A percentile compares a stretch with the other conserved stretches of the same genome.
Conservation (phyloP, 768 basidiomycete species). For the Amanita exitialis region DNA sequence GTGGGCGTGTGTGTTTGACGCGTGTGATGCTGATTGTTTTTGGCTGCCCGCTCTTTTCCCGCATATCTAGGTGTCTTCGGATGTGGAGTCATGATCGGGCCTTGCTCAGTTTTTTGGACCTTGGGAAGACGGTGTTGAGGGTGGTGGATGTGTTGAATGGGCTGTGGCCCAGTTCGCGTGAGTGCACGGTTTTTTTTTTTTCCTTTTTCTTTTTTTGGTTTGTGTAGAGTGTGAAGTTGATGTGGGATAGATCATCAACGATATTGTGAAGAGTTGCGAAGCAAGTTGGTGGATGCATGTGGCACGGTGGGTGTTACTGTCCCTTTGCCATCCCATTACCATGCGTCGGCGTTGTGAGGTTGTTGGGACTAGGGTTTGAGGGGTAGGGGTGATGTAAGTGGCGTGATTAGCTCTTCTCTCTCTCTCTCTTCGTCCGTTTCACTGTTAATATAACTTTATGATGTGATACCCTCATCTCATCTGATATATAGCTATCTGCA, state of each 20-base stretch:
- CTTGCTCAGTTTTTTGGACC: conserved; percentile 47
- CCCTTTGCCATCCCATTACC: conserved; percentile 3
- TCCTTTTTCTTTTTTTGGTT: too few species aligned
- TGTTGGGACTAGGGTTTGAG: too few species aligned
- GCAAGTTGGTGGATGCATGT: conserved; percentile 40
- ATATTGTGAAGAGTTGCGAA: conserved; percentile 38
- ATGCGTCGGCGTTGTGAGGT: neutral
- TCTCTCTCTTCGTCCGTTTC: neutral
- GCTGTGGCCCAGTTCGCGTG: conserved; percentile 54
- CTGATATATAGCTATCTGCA: too few species aligned
- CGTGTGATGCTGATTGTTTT: too few species aligned
- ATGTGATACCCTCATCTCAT: neutral
- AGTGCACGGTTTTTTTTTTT: conserved; percentile 7
- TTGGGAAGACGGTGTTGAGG: conserved; percentile 55
- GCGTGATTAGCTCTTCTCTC: too few species aligned
- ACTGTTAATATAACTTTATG: neutral
- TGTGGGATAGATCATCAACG: conserved; percentile 30
- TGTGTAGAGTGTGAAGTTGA: neutral
- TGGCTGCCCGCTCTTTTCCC: neutral
- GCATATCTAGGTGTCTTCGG: conserved; percentile 40
- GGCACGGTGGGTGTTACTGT: conserved; percentile 24
- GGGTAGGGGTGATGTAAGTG: neutral
- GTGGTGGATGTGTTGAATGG: conserved; percentile 59
- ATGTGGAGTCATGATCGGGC: conserved; percentile 57
- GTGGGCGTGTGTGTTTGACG: too few species aligned